phyloP scores from a whole-genome alignment of 768 basidiomycete species.

The Tricholoma furcatifolium region DNA sequence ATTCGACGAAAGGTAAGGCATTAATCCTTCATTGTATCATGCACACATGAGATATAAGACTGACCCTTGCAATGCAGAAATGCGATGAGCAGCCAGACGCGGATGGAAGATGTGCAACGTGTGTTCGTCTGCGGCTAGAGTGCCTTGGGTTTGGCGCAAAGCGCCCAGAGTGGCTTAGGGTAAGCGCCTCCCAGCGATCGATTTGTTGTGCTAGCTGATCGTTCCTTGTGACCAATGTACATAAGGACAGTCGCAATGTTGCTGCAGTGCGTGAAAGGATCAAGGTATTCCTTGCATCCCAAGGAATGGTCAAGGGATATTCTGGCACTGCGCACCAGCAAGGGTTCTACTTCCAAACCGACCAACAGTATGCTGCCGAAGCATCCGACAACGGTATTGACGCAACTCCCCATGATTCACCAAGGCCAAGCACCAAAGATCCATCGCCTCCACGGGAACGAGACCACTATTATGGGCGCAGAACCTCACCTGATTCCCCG shows the following conservation, averaged over 20 bases:
- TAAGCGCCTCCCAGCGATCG: conserved; percentile 32
- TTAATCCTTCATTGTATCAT: background rate
- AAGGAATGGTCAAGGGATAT: conserved; percentile 12
- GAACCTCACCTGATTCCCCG: no score
- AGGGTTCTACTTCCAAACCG: conserved; percentile 1
- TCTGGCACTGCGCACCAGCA: conserved; percentile 6
- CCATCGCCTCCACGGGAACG: no score
- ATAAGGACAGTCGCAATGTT: conserved; percentile 7
- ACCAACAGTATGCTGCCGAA: no score
- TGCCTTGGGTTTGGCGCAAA: conserved; percentile 85
- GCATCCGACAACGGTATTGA: no score
- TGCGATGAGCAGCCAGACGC: conserved; percentile 73
- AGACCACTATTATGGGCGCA: no score
- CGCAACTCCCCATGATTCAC: no score
- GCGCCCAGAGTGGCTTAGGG: conserved; percentile 82
- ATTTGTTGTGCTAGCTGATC: background rate
- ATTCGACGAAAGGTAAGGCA: conserved; percentile 85
- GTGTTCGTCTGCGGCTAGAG: conserved; percentile 72
- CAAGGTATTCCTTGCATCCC: conserved; percentile 10
- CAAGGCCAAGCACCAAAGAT: no score
- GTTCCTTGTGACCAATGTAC: background rate
- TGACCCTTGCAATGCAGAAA: conserved; percentile 48
- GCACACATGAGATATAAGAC: conserved; percentile 13
- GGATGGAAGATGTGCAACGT: conserved; percentile 69
- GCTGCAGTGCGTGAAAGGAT: conserved; percentile 11